Conservation (phyloP, 2,329 filamentous ascomycete species). For the Xylariaceae sp. region DNA sequence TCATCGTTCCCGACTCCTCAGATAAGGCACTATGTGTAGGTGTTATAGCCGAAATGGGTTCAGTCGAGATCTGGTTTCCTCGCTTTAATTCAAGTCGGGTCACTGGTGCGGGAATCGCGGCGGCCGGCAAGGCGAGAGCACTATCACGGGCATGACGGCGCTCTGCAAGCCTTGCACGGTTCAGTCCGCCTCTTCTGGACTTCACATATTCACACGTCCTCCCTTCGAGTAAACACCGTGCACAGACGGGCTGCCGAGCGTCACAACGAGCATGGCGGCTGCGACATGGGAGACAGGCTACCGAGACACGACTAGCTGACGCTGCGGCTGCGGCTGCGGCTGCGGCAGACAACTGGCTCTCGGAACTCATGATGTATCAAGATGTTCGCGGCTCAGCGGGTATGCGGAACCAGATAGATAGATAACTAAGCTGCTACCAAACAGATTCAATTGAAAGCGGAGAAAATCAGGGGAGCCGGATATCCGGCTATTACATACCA, state of each 20-base stretch:
- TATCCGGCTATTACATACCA: constrained; percentile 10
- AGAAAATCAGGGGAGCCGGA: constrained; percentile 13
- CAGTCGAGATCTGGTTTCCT: background rate
- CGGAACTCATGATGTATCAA: constrained; percentile 8
- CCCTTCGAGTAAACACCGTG: constrained; percentile 19
- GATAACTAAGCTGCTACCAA: background rate
- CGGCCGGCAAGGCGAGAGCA: constrained; percentile 9
- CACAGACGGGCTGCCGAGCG: constrained; percentile 17
- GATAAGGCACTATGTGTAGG: background rate
- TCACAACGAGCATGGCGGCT: constrained; percentile 21
- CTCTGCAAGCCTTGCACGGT: constrained; percentile 16
- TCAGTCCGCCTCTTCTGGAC: constrained; percentile 21
- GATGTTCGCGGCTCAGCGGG: background rate
- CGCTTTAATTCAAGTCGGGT: background rate
- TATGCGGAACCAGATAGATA: background rate
- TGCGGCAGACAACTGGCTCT: no score
- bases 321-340: background rate
- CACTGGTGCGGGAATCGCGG: constrained; percentile 11
- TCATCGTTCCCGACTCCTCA: constrained; percentile 10
- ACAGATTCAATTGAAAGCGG: background rate
- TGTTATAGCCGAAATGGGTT: background rate
- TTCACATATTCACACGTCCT: constrained; percentile 23
- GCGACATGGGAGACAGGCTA: constrained; percentile 22
- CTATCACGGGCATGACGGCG: constrained; percentile 13
- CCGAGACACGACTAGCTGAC: constrained; percentile 15